These are phyloP conservation scores for Gossypium bickii DNA, from an alignment of 345 rosid genomes.

Conservation along the genomic window DNA sequence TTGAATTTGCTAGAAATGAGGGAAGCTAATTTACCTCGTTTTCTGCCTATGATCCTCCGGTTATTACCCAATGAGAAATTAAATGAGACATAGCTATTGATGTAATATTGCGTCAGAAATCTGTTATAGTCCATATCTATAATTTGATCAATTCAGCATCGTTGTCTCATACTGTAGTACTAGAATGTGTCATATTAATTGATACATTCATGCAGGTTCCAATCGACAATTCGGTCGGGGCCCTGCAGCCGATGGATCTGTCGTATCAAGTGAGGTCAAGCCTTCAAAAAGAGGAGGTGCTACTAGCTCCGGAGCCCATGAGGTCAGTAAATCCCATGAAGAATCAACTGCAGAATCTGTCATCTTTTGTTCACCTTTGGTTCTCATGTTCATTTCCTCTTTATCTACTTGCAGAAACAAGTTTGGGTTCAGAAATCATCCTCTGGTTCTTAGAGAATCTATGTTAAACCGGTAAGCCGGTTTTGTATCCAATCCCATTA, in stretches of 20 bases:
- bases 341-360: constrained; percentile 7
- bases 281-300: constrained; percentile 58
- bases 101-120: constrained; percentile 30
- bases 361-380: constrained; percentile 3
- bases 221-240: constrained; percentile 36
- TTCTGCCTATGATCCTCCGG: constrained; percentile 26
- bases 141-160: background rate
- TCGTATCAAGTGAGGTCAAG: constrained; percentile 40
- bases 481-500: background rate
- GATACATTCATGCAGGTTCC: constrained; percentile 32
- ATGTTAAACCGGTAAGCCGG: constrained; percentile 30
- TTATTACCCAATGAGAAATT: constrained; percentile 30
- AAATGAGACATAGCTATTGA: constrained; percentile 31
- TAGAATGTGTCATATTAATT: constrained; percentile 4
- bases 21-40: constrained; percentile 15
- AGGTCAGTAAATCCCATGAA: constrained; percentile 38
- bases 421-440: constrained; percentile 80
- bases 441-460: constrained; percentile 48
- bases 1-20: background rate
- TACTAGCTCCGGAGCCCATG: constrained; percentile 46
- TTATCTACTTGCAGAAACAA: constrained; percentile 52
- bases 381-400: background rate
- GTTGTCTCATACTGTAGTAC: background rate
- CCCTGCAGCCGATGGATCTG: constrained; percentile 33
- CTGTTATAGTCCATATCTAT: constrained; percentile 33